Conservation (phyloP, 768 basidiomycete species). For the Agaricus subrufescens region DNA sequence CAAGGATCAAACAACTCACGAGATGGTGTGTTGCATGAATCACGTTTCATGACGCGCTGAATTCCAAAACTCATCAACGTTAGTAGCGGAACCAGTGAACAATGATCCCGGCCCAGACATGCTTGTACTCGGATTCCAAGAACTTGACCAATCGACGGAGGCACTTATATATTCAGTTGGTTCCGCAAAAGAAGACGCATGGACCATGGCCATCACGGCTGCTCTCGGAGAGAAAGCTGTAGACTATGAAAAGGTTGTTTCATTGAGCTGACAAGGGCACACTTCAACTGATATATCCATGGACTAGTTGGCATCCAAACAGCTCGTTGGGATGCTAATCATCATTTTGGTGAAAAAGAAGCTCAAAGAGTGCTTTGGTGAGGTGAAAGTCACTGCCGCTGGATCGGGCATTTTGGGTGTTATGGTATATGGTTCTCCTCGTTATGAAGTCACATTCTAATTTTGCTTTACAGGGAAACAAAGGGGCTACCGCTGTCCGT, state of each 20-base stretch:
- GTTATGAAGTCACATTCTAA: not conserved
- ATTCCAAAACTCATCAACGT: not conserved
- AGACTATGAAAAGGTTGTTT: slow-evolving; percentile 60
- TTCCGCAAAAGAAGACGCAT: slow-evolving; percentile 63
- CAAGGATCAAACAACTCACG: slow-evolving; percentile 21
- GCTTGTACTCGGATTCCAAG: slow-evolving; percentile 75
- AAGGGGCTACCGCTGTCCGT: slow-evolving; percentile 70
- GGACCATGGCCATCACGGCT: slow-evolving; percentile 63
- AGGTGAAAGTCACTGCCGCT: slow-evolving; percentile 46
- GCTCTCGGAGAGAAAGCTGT: slow-evolving; percentile 63
- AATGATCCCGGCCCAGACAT: slow-evolving; percentile 49
- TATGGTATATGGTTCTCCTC: slow-evolving; percentile 44
- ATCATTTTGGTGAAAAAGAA: slow-evolving; percentile 59
- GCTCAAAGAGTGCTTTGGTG: slow-evolving; percentile 44
- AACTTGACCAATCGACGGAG: slow-evolving; percentile 74
- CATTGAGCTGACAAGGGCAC: not conserved
- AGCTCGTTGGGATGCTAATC: slow-evolving; percentile 82
- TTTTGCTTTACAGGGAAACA: slow-evolving; percentile 59
- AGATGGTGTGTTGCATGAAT: slow-evolving; percentile 16
- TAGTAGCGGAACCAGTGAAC: slow-evolving; percentile 16
- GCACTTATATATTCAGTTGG: slow-evolving; percentile 69
- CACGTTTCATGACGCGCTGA: not conserved
- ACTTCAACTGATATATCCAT: not conserved
- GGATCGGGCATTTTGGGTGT: slow-evolving; percentile 76
- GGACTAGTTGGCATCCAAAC: slow-evolving; percentile 61